phyloP scores from a whole-genome alignment of 139 green algal genomes.

The Haematococcus sp. region DNA sequence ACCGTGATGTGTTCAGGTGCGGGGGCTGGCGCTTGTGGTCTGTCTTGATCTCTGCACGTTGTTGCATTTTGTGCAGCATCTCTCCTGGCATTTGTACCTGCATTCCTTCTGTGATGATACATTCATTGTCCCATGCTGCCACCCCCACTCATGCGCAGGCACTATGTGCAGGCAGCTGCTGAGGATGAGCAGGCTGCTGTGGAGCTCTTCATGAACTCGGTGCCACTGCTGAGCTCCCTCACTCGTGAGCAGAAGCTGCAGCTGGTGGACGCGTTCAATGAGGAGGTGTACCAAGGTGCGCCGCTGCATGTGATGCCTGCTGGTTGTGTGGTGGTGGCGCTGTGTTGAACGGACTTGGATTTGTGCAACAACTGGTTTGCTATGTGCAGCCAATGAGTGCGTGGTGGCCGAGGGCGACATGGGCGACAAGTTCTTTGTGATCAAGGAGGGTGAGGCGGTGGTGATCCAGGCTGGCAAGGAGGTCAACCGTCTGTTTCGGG shows the following conservation, averaged over 20 bases:
- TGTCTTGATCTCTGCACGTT: no score
- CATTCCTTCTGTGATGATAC: no score
- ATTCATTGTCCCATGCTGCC: no score
- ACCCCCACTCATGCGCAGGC: conserved; percentile 38
- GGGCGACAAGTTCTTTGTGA: conserved; percentile 91
- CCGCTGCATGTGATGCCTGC: background rate
- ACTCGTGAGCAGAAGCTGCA: conserved; percentile 63
- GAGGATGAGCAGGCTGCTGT: conserved; percentile 65
- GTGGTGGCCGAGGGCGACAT: conserved; percentile 69
- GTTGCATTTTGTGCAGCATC: background rate
- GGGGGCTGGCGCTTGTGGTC: background rate
- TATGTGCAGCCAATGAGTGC: background rate
- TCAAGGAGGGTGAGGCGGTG: conserved; percentile 73
- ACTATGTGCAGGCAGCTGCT: conserved; percentile 66
- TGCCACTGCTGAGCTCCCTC: conserved; percentile 72
- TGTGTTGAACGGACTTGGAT: background rate
- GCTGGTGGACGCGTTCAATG: conserved; percentile 73
- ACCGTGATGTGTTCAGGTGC: conserved; percentile 76
- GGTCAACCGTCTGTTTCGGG: conserved; percentile 89
- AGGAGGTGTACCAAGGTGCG: conserved; percentile 51
- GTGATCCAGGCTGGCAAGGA: conserved; percentile 50
- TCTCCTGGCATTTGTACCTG: background rate
- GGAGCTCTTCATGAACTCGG: conserved; percentile 89
- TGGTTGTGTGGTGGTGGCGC: background rate
- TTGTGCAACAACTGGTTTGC: background rate